These are phyloP conservation scores for Circinella minor DNA, from an alignment of 371 early-diverging fungal species.

Conservation along the genomic window DNA sequence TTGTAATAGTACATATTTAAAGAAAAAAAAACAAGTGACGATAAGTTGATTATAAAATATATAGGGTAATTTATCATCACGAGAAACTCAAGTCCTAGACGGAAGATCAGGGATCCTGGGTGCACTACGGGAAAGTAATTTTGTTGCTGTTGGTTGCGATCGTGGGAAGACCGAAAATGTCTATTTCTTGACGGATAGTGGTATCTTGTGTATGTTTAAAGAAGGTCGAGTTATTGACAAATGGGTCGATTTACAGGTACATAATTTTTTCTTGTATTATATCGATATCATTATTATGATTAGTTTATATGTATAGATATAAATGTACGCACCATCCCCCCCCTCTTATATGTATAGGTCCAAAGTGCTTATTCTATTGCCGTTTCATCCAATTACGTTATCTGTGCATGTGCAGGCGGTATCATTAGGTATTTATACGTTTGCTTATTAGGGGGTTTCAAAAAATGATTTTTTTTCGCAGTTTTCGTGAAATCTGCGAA, in stretches of 20 bases:
- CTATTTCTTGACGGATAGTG: slow-evolving; percentile 72
- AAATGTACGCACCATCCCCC: no score
- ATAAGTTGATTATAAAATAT: no score
- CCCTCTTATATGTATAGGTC: slow-evolving; percentile 36
- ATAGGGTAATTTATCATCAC: slow-evolving; percentile 37
- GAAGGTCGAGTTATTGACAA: slow-evolving; percentile 72
- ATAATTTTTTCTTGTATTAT: no score
- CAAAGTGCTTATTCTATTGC: slow-evolving; percentile 69
- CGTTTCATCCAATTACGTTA: slow-evolving; percentile 62
- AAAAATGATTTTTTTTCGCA: no score
- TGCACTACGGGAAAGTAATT: slow-evolving; percentile 72
- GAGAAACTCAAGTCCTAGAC: slow-evolving; percentile 69
- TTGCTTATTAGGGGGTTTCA: no score
- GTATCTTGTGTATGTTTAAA: slow-evolving; percentile 72
- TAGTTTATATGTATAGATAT: no score
- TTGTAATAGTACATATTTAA: no score
- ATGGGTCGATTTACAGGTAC: slow-evolving; percentile 81
- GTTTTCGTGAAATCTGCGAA: no score
- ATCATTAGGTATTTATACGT: slow-evolving; percentile 71
- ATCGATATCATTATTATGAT: no score
- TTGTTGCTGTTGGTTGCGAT: slow-evolving; percentile 70
- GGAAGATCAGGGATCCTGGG: slow-evolving; percentile 74
- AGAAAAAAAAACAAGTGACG: no score
- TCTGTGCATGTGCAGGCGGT: slow-evolving; percentile 80
- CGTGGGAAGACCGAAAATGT: slow-evolving; percentile 52